Evolutionary conservation across 208 protist genomes (phyloP).

Genomic region (Crithidia bombi): DNA sequence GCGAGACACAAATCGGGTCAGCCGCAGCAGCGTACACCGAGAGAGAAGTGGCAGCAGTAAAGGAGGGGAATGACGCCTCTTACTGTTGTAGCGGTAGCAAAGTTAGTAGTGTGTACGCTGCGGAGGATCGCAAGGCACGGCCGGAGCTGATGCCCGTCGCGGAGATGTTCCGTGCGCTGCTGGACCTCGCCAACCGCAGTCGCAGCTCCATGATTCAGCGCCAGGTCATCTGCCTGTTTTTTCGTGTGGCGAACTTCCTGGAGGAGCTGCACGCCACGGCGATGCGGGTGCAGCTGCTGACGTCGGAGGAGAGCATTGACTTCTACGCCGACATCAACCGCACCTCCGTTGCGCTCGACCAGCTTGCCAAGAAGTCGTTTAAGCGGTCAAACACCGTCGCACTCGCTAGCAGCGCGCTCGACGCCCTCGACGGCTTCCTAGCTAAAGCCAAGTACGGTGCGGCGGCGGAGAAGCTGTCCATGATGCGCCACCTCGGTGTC

Average conservation of each 20-base stretch:
- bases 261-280: conserved; percentile 38
- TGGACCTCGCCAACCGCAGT: conserved; percentile 35
- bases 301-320: conserved; percentile 38
- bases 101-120: neutral
- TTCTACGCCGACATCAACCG: conserved; percentile 45
- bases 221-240: conserved; percentile 40
- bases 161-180: conserved; percentile 38
- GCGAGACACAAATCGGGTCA: neutral
- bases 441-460: conserved; percentile 22
- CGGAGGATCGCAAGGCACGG: conserved; percentile 1
- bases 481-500: conserved; percentile 44
- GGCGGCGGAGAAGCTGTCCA: conserved; percentile 48
- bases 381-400: conserved; percentile 42
- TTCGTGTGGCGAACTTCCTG: conserved; percentile 43
- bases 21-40: conserved; percentile 10
- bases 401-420: conserved; percentile 33
- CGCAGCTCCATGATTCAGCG: conserved; percentile 42
- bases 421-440: conserved; percentile 36
- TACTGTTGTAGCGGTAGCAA: neutral
- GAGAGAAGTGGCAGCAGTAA: neutral
- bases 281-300: conserved; percentile 53
- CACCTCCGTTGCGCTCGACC: conserved; percentile 24
- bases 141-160: conserved; percentile 27
- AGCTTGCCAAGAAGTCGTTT: conserved; percentile 35
- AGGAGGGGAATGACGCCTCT: too few species aligned